Percentiles rank a stretch among this genome's conserved stretches.
These are phyloP conservation scores for Tricladium varicosporioides DNA, from an alignment of 2,329 filamentous ascomycete genomes.

Conservation along the genomic window DNA sequence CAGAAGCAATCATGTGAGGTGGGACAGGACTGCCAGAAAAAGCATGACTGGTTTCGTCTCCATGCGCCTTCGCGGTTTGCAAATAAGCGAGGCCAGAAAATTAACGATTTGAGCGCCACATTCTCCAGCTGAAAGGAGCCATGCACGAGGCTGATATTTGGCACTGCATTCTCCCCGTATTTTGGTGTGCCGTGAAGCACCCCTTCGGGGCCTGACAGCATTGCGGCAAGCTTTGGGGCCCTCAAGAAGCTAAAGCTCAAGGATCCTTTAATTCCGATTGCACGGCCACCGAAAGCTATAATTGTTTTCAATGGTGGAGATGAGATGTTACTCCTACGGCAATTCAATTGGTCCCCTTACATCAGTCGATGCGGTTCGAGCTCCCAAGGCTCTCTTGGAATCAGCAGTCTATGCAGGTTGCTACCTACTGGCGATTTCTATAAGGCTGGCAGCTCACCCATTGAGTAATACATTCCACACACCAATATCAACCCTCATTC, in stretches of 20 bases:
- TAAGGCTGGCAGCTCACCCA: constrained; percentile 1
- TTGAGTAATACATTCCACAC: background rate
- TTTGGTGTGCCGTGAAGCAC: background rate
- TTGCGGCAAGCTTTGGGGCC: background rate
- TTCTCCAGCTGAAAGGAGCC: constrained; percentile 11
- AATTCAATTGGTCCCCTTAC: background rate
- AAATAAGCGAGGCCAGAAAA: constrained; percentile 1
- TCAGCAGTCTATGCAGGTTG: background rate
- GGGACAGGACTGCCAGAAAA: background rate
- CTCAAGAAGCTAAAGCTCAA: background rate
- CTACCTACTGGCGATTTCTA: background rate
- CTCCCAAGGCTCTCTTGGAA: background rate
- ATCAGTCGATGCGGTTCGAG: background rate
- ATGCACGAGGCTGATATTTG: constrained; percentile 3
- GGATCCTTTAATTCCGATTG: background rate
- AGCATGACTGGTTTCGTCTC: background rate
- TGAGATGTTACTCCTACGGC: background rate
- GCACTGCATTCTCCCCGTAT: background rate
- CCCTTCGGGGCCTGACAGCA: background rate
- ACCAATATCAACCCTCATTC: background rate
- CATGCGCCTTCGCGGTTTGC: background rate
- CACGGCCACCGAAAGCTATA: background rate
- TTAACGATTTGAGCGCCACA: constrained; percentile 13
- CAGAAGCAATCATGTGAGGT: background rate
- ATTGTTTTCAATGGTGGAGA: constrained; percentile 8